Evolutionary conservation across 1,284 basidiomycete genomes (phyloP).

Genomic region (Ustilago curta): DNA sequence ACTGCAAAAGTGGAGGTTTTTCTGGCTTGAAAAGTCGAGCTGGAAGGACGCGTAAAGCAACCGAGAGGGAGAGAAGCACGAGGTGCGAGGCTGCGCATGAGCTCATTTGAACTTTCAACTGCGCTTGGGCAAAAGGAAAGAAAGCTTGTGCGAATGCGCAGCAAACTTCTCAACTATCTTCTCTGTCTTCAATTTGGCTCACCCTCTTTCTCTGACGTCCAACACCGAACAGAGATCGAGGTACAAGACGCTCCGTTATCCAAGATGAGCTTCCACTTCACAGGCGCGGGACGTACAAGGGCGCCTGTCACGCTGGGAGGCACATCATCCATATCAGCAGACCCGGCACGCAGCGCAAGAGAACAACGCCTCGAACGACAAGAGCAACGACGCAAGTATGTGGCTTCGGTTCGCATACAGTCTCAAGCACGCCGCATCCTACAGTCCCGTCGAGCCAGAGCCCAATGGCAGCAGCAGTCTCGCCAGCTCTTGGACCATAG

Average conservation of each 20-base stretch:
- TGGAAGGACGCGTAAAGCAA: constrained; percentile 15
- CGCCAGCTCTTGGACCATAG: constrained; percentile 14
- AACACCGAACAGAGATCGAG: neutral
- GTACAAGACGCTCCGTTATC: neutral
- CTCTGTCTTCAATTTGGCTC: neutral
- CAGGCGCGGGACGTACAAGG: constrained; percentile 38
- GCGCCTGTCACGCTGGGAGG: constrained; percentile 48
- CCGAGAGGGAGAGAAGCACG: neutral
- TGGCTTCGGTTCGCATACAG: constrained; percentile 31
- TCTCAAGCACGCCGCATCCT: constrained; percentile 35
- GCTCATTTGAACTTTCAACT: neutral
- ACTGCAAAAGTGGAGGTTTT: constrained; percentile 12
- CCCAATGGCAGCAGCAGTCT: constrained; percentile 17
- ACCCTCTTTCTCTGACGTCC: neutral
- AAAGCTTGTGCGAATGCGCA: neutral
- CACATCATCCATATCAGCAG: constrained; percentile 26
- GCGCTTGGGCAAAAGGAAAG: too few relatives aligned
- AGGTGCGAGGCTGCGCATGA: neutral
- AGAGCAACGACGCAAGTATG: constrained; percentile 31
- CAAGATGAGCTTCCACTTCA: constrained; percentile 55
- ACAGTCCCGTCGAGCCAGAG: constrained; percentile 19
- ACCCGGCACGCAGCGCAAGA: constrained; percentile 43
- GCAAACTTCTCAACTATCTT: neutral
- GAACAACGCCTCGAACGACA: constrained; percentile 42
- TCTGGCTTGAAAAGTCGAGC: constrained; percentile 11